Evolutionary conservation across 2,329 filamentous ascomycete genomes (phyloP), one percentile per base, ranked within the genome.

Genomic region (Epichloe aotearoae): DNA sequence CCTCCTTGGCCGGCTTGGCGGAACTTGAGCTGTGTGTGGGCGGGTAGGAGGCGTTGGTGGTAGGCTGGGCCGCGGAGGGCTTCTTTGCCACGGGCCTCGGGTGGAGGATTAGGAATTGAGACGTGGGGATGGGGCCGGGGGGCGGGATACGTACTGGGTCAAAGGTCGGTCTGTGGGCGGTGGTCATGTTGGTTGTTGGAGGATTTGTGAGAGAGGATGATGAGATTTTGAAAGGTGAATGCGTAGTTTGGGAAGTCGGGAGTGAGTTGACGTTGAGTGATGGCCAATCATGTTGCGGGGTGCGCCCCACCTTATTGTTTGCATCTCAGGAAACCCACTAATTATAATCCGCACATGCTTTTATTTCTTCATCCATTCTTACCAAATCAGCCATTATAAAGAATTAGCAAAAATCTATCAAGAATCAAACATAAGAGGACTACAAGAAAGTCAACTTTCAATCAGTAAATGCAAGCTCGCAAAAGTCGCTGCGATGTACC

Each of bases 31-130:
- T 88, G 83, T 12, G 88, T 97, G 68, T 98, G 86, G 34, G 93
- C 93, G 36, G 93, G 91, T 14, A 96, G 83, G 15, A 97, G 84
- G 60, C 93, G 86, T 69, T 97, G 91, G 66, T 98, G 93, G 73
- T 96, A 97, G 60, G 89, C 91, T 47, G 88, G 87, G 46, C 93
- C 93, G 62, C 89, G 85, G 53, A 89, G 84, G 61, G 90, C 88
- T 70, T 98, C 93, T 75, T 96, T 96, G 66, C 93, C 93, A 65
- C 84, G 82, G 41, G 91, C 90, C 86, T 89, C 56, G 51, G 15
- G 45, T 17, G 54, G 17, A 55, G 55, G 20, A 55, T 69, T 60
- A 67, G 63, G 23, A 11, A 11, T 11, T 30, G 30, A 30, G 30
- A 30, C 8, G 30, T 0, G 47, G 45, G 42, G 42, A 10, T 23